Base-by-base conservation (phyloP, 1,284 basidiomycete species). In the Pholiota adiposa region DNA sequence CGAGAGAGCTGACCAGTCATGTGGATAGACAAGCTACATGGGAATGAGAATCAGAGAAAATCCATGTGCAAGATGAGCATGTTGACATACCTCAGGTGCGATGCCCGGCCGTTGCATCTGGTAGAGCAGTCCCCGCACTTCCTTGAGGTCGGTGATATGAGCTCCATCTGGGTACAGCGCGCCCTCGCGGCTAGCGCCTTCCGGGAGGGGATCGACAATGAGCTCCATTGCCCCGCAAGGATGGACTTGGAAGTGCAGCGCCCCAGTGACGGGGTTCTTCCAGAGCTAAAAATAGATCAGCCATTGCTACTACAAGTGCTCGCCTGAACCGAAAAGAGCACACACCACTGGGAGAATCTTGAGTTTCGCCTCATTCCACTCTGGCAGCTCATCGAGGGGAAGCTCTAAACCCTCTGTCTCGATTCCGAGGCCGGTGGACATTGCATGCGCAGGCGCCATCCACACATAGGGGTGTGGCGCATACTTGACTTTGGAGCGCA, bases 231-330 rank as follows among this genome's bases (percentile, higher is more conserved):
- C 83, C 29, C 82, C 88, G 65, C 87, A 91, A 3, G 88, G 89
- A 69, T 90, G 88, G 9, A 90, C 89, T 70, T 95, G 88, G 75
- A 94, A 85, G 70, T 93, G 89, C 16, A 94, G 79, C 1, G 78
- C 77, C 14, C 86, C 86, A 2, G 92, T 94, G 1, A 85, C 84
- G 0, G 91, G 90, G 74, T 94, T 94, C 82, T 94, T 94, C 92
- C 92, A 94, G 5, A 87, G 75, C 89, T 90, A 61, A 6, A 62
- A 25, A 52, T 9, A 44, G n/a, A 33, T 29, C 29, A 19, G 18
- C 23, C 18, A 48, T 9, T 23, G 18, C n/a, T n/a, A n/a, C n/a
- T n/a, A n/a, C n/a, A n/a, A n/a, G n/a, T n/a, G n/a, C 18, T 51
- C 25, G 46, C 50, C 58, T 36, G 21, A 60, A 51, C 38, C 16